Base-by-base conservation (phyloP, 2,329 filamentous ascomycete genomes). In the Epichloe elymi region DNA sequence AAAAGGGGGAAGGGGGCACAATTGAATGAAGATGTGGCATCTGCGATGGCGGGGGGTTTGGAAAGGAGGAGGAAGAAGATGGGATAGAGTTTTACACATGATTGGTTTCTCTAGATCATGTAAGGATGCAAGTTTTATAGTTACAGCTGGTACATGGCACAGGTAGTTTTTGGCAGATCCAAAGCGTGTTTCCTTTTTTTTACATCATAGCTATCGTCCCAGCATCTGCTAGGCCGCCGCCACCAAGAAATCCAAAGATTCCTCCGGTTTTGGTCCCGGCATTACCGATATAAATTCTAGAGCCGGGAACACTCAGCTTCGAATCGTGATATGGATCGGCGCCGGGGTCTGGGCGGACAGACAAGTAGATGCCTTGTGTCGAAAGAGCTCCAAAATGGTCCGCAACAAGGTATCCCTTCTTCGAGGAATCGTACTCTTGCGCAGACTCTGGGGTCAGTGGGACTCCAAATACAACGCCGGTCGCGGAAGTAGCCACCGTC, bases 301-400 rank as follows among this genome's bases (percentile, higher is more conserved):
- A 67, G 48, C 63, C 63, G 4, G 63, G 67, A 20, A 67, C 65
- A 39, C 63, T 67, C 19, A 69, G 56, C 46, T 64, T 68, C 5
- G 60, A 58, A 40, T 62, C 56, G 3, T 57, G 56, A 8, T 54
- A 51, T 2, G 51, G 49, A 11, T 17, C 42, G 3, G 51, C 49
- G 11, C 49, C 41, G 15, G 43, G 7, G 20, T 58, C 53, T 5
- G 46, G 20, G n/a, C 57, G 50, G 0, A 60, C 59, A 2, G 66
- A 64, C n/a, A 82, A 51, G 55, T 76, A 83, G 15, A 85, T 60
- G 5, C 82, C 83, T 15, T 74, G 67, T 48, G 78, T 74, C 0
- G 83, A 82, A 17, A 84, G 66, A 10, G 76, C 80, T 20, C 83
- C 83, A 60, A 88, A 87, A 51, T 75, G 70, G 38, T 46, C 52